phyloP scores from a whole-genome alignment of 495 filamentous ascomycete genomes.

The Talaromyces borbonicus region DNA sequence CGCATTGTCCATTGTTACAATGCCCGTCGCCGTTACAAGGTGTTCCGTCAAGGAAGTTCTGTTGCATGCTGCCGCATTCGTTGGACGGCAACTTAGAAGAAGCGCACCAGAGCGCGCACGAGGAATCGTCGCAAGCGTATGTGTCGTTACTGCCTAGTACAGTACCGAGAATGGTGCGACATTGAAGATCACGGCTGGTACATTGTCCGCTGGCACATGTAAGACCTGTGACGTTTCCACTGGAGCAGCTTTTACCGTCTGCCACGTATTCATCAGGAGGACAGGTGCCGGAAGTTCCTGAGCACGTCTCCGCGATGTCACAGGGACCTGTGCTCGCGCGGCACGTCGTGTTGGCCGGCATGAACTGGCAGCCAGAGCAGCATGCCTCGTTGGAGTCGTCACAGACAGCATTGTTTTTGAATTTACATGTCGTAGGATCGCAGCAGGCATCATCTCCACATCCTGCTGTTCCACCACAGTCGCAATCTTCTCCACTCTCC shows the following conservation, averaged over 20 bases:
- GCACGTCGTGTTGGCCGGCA: slow-evolving; percentile 58
- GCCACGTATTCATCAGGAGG: slow-evolving; percentile 57
- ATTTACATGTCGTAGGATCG: slow-evolving; percentile 80
- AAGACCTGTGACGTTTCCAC: slow-evolving; percentile 44
- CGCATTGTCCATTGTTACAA: slow-evolving; percentile 66
- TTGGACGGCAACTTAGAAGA: slow-evolving; percentile 55
- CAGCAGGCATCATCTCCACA: slow-evolving; percentile 77
- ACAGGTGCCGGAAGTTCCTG: slow-evolving; percentile 61
- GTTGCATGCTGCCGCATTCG: slow-evolving; percentile 65
- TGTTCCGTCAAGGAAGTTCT: slow-evolving; percentile 94
- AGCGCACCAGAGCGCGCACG: slow-evolving; percentile 68
- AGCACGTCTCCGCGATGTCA: slow-evolving; percentile 76
- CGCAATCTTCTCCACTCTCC: slow-evolving; percentile 87
- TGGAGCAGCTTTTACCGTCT: slow-evolving; percentile 59
- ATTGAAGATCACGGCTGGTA: slow-evolving; percentile 85
- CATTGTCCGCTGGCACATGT: slow-evolving; percentile 89
- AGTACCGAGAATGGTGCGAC: slow-evolving; percentile 76
- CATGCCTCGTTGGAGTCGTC: slow-evolving; percentile 90
- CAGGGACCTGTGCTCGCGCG: slow-evolving; percentile 67
- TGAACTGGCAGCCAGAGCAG: slow-evolving; percentile 69
- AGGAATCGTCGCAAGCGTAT: slow-evolving; percentile 63
- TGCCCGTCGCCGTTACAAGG: slow-evolving; percentile 71
- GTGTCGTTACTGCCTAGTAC: slow-evolving; percentile 67
- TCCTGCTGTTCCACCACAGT: slow-evolving; percentile 69
- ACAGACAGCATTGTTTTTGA: slow-evolving; percentile 64